A percentile compares a stretch with the other conserved stretches of the same genome.
Evolutionary conservation across 2,329 filamentous ascomycete species (phyloP).

Genomic region (Trichoderma guizhouense): DNA sequence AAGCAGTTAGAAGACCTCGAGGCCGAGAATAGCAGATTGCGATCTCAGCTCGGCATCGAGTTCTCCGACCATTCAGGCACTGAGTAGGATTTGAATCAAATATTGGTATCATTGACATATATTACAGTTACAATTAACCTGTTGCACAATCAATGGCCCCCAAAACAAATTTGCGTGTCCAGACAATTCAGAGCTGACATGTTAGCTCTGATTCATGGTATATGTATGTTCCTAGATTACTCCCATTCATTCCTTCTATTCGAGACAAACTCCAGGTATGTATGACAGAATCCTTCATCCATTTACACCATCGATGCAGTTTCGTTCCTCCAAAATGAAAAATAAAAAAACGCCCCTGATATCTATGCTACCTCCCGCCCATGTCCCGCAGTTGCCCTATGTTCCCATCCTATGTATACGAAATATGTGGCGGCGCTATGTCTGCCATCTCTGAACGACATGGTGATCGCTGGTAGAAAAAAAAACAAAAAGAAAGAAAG

Average conservation of each 20-base stretch:
- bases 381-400: conserved; percentile 35
- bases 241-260: conserved; percentile 19
- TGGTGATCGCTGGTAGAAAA: conserved; percentile 12
- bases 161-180: background rate
- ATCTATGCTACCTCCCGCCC: conserved; percentile 33
- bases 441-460: conserved; percentile 14
- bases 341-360: conserved; percentile 36
- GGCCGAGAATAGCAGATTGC: conserved; percentile 39
- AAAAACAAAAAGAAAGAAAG: background rate
- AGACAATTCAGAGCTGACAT: conserved; percentile 1
- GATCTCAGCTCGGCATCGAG: conserved; percentile 22
- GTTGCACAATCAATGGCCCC: background rate
- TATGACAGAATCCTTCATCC: conserved; percentile 17
- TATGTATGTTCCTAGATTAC: conserved; percentile 16
- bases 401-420: conserved; percentile 24
- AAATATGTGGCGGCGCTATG: conserved; percentile 7
- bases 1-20: conserved; percentile 50
- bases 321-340: conserved; percentile 29
- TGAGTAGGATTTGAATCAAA: conserved; percentile 14
- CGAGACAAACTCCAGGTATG: conserved; percentile 9
- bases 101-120: background rate
- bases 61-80: conserved; percentile 20
- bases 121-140: background rate
- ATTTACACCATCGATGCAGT: conserved; percentile 22
- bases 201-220: conserved; percentile 1